Evolutionary conservation across 306 rosid genomes (phyloP).

Genomic region (Parietaria judaica): DNA sequence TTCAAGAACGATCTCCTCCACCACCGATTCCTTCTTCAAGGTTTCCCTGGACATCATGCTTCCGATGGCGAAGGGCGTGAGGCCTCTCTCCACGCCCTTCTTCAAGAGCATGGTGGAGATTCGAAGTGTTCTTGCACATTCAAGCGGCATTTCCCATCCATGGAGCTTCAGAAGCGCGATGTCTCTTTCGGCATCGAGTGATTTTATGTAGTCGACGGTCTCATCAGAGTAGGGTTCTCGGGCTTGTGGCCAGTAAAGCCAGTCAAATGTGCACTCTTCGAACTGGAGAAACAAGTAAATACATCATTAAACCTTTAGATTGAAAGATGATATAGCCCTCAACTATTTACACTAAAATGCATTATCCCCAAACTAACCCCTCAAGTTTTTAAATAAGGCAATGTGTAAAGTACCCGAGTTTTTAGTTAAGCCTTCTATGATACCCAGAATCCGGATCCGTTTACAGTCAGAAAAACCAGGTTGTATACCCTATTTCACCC

Average conservation of each 20-base stretch:
- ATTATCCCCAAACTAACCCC: too few relatives aligned
- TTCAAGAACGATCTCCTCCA: constrained; percentile 74
- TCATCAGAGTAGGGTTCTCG: constrained; percentile 55
- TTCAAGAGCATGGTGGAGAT: constrained; percentile 93
- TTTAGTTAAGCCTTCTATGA: too few relatives aligned
- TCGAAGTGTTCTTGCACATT: constrained; percentile 72
- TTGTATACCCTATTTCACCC: too few relatives aligned
- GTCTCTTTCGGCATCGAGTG: constrained; percentile 75
- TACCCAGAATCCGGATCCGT: too few relatives aligned
- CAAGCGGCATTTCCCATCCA: constrained; percentile 72
- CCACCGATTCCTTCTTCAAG: constrained; percentile 59
- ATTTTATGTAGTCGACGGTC: constrained; percentile 56
- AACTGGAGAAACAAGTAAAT: constrained; percentile 38
- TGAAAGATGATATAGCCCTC: too few relatives aligned
- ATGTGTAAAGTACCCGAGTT: too few relatives aligned
- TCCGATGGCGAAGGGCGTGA: constrained; percentile 77
- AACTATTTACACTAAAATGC: too few relatives aligned
- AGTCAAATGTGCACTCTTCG: constrained; percentile 93
- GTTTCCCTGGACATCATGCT: constrained; percentile 68
- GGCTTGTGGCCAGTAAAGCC: constrained; percentile 99
- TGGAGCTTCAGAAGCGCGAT: constrained; percentile 70
- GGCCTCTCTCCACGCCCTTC: constrained; percentile 71
- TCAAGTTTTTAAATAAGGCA: too few relatives aligned
- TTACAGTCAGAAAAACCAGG: too few relatives aligned
- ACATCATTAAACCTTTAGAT: too few relatives aligned